These are phyloP conservation scores for Orbilia javanica DNA, from an alignment of 2,329 filamentous ascomycete species.

Conservation along the genomic window DNA sequence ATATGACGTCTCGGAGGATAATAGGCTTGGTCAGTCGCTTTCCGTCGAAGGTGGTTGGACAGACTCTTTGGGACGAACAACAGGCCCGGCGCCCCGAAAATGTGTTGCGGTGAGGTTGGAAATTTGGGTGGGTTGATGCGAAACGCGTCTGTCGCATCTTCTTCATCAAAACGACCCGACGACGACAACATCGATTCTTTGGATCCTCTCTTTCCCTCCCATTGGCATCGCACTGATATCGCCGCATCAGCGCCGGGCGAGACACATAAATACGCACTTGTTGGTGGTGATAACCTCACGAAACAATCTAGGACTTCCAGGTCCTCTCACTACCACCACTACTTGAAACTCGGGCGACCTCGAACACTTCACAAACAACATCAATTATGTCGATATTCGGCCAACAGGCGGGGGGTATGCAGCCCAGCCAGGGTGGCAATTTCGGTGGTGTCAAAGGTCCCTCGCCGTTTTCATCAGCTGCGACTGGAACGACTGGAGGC, in stretches of 20 bases:
- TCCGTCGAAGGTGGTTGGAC: conserved; percentile 31
- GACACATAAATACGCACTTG: not conserved
- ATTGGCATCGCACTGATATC: not conserved
- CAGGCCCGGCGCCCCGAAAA: conserved; percentile 14
- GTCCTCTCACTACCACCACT: not conserved
- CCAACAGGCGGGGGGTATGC: conserved; percentile 31
- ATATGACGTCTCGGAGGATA: conserved; percentile 48
- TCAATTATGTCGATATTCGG: conserved; percentile 56
- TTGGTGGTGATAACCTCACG: not conserved
- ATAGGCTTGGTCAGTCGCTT: conserved; percentile 21
- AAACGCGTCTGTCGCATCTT: conserved; percentile 53
- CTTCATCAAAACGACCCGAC: conserved; percentile 25
- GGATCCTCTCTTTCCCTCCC: conserved; percentile 7
- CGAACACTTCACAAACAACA: conserved; percentile 25
- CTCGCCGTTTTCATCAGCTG: conserved; percentile 42
- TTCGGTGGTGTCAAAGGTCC: conserved; percentile 57
- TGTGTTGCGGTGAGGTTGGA: conserved; percentile 54
- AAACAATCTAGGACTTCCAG: not conserved
- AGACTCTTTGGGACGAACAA: conserved; percentile 20
- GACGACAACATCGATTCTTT: conserved; percentile 22
- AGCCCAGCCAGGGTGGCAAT: conserved; percentile 53
- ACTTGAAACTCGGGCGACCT: not conserved
- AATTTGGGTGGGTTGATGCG: conserved; percentile 32
- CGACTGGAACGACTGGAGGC: conserved; percentile 36
- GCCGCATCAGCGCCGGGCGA: not conserved